phyloP scores from a whole-genome alignment of 257 asterid genomes.

The Buddleja alternifolia region DNA sequence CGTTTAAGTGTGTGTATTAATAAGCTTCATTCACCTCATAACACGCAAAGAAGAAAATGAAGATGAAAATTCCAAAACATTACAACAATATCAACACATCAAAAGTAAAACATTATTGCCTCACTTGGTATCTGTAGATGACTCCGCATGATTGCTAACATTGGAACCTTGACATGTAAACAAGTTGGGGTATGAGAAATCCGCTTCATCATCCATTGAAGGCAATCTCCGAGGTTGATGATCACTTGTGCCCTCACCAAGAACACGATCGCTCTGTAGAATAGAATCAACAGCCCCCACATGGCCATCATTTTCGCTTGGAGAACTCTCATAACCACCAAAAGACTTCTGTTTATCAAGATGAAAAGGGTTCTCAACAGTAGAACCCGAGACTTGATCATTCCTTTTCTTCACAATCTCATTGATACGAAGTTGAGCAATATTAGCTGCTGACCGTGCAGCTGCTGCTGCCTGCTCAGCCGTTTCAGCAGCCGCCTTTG shows the following conservation, averaged over 20 bases:
- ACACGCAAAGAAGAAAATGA: slow-evolving; percentile 6
- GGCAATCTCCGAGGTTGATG: slow-evolving; percentile 77
- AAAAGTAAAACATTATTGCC: slow-evolving; percentile 11
- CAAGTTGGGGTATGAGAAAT: slow-evolving; percentile 80
- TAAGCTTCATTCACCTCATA: slow-evolving; percentile 22
- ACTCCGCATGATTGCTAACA: slow-evolving; percentile 42
- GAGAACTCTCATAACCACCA: slow-evolving; percentile 40
- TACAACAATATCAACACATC: slow-evolving; percentile 28
- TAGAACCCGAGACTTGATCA: slow-evolving; percentile 35
- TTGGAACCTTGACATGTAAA: slow-evolving; percentile 61
- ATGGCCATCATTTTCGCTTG: slow-evolving; percentile 28
- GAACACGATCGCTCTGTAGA: slow-evolving; percentile 28
- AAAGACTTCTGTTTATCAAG: slow-evolving; percentile 36
- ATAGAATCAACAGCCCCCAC: slow-evolving; percentile 34
- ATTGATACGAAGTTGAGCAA: slow-evolving; percentile 76
- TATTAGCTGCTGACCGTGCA: slow-evolving; percentile 91
- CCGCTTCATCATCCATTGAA: slow-evolving; percentile 75
- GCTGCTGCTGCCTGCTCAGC: slow-evolving; percentile 95
- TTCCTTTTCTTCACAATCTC: slow-evolving; percentile 60
- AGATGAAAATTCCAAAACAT: neutral
- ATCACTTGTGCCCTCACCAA: slow-evolving; percentile 32
- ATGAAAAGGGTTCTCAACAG: slow-evolving; percentile 57
- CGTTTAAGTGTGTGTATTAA: neutral
- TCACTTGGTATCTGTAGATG: slow-evolving; percentile 54
- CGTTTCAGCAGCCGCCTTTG: slow-evolving; percentile 82